phyloP scores from a whole-genome alignment of 2,329 filamentous ascomycete genomes.

The Albophoma yamanashiensis region DNA sequence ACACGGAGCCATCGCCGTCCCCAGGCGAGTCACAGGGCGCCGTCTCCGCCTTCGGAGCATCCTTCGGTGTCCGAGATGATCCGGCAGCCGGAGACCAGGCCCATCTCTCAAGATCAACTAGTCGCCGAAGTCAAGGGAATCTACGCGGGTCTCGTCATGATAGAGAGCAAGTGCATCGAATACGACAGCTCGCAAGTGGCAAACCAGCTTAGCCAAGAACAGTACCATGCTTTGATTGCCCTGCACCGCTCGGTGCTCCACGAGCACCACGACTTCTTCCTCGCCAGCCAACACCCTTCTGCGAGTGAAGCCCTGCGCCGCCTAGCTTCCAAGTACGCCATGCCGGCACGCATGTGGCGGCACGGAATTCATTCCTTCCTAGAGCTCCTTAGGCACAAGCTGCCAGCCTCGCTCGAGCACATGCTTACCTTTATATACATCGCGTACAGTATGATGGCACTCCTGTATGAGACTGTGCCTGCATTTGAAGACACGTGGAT shows the following conservation, averaged over 20 bases:
- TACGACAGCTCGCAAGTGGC: slow-evolving; percentile 53
- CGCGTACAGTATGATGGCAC: slow-evolving; percentile 80
- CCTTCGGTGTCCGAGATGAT: slow-evolving; percentile 5
- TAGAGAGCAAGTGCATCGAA: slow-evolving; percentile 80
- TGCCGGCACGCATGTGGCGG: slow-evolving; percentile 91
- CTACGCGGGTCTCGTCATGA: slow-evolving; percentile 74
- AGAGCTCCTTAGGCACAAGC: slow-evolving; percentile 60
- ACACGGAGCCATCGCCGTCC: neutral
- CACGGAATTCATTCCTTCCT: slow-evolving; percentile 83
- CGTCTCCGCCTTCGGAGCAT: slow-evolving; percentile 1
- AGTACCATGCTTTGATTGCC: slow-evolving; percentile 78
- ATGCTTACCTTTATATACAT: slow-evolving; percentile 89
- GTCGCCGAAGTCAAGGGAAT: slow-evolving; percentile 75
- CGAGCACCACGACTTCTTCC: slow-evolving; percentile 78
- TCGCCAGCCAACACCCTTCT: slow-evolving; percentile 78
- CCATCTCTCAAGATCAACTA: slow-evolving; percentile 68
- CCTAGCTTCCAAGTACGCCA: slow-evolving; percentile 71
- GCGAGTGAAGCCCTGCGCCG: slow-evolving; percentile 56
- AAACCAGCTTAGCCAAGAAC: slow-evolving; percentile 46
- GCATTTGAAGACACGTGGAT: slow-evolving; percentile 85
- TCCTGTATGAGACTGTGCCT: slow-evolving; percentile 77
- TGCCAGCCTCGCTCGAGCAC: slow-evolving; percentile 71
- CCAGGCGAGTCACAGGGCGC: neutral
- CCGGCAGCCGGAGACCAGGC: slow-evolving; percentile 47
- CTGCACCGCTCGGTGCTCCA: slow-evolving; percentile 72